These are phyloP conservation scores for Claviceps maximensis DNA, from an alignment of 2,329 filamentous ascomycete species.

Conservation along the genomic window DNA sequence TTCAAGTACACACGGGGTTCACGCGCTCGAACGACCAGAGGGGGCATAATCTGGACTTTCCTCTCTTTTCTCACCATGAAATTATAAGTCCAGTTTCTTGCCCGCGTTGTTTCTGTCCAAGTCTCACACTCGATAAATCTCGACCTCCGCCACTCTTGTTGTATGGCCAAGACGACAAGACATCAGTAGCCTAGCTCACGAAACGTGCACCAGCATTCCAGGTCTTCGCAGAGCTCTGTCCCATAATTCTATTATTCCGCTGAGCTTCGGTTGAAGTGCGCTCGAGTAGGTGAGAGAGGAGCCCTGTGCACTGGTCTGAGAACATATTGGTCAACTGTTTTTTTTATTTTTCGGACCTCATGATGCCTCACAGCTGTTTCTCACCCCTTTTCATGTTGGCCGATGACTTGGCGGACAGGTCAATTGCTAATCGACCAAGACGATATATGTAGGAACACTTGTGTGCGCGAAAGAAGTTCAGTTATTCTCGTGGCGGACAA, in stretches of 20 bases:
- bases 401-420: background rate
- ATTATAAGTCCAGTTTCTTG: background rate
- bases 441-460: background rate
- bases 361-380: background rate
- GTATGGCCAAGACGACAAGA: background rate
- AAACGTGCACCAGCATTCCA: background rate
- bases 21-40: background rate
- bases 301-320: background rate
- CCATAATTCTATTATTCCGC: background rate
- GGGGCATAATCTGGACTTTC: background rate
- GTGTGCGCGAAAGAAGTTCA: background rate
- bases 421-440: background rate
- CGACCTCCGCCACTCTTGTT: background rate
- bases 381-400: background rate
- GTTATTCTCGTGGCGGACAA: background rate
- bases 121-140: background rate
- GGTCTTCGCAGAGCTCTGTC: background rate
- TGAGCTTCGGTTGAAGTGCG: background rate
- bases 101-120: background rate
- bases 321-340: background rate
- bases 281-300: background rate
- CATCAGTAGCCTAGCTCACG: background rate
- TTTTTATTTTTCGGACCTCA: background rate
- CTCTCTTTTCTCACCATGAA: background rate
- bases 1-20: background rate